These are phyloP conservation scores for Lentinula edodes DNA, from an alignment of 768 basidiomycete genomes.

Conservation along the genomic window DNA sequence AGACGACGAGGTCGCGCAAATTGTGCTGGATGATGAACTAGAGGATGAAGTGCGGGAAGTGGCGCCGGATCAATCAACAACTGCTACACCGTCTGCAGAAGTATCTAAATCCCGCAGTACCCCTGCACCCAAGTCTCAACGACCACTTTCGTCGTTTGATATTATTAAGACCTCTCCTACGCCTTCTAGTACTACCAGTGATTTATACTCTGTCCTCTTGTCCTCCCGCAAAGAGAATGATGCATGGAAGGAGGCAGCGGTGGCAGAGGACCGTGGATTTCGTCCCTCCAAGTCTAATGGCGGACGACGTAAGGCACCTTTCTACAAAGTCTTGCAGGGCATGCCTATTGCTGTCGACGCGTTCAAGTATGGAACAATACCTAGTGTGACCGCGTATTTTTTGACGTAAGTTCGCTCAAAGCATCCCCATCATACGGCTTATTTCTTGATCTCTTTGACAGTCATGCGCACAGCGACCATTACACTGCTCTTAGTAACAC, in stretches of 20 bases:
- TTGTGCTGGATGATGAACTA: slow-evolving; percentile 16
- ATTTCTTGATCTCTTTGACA: slow-evolving; percentile 24
- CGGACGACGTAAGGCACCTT: slow-evolving; percentile 74
- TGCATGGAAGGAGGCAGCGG: slow-evolving; percentile 78
- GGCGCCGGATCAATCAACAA: slow-evolving; percentile 17
- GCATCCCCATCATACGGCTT: neutral
- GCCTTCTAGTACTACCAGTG: slow-evolving; percentile 5
- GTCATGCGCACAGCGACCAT: slow-evolving; percentile 96
- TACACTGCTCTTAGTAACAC: slow-evolving; percentile 86
- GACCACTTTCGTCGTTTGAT: slow-evolving; percentile 19
- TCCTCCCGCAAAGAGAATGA: slow-evolving; percentile 75
- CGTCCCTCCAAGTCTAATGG: slow-evolving; percentile 41
- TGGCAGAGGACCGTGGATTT: slow-evolving; percentile 41
- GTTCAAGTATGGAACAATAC: slow-evolving; percentile 90
- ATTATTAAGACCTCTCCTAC: neutral
- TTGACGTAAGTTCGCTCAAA: slow-evolving; percentile 56
- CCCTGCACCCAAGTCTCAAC: slow-evolving; percentile 9
- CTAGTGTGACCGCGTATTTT: slow-evolving; percentile 86
- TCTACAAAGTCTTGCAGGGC: slow-evolving; percentile 92
- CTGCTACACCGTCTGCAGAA: neutral
- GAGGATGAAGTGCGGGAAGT: slow-evolving; percentile 28
- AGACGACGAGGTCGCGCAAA: slow-evolving; percentile 58
- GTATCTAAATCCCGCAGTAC: neutral
- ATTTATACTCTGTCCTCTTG: slow-evolving; percentile 84
- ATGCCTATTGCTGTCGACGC: slow-evolving; percentile 99